Conservation (phyloP, 2,329 filamentous ascomycete species). For the Penicillium griseofulvum region DNA sequence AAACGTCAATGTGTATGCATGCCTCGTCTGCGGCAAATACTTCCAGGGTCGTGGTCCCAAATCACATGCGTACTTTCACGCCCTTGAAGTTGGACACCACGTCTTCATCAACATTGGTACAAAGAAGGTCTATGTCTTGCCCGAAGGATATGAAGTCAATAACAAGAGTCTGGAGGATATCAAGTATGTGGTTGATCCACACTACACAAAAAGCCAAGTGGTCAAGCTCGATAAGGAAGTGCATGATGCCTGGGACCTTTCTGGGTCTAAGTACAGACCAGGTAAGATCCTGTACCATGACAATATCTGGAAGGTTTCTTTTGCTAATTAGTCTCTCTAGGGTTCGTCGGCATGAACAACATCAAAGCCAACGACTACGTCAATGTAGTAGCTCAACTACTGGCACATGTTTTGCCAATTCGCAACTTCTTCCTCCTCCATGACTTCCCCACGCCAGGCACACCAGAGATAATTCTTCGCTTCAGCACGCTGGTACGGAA, state of each 20-base stretch:
- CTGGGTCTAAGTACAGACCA: conserved; percentile 81
- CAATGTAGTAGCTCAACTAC: conserved; percentile 88
- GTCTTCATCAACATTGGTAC: conserved; percentile 94
- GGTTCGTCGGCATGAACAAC: conserved; percentile 99
- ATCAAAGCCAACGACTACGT: conserved; percentile 99
- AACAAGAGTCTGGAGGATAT: conserved; percentile 96
- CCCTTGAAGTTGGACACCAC: conserved; percentile 91
- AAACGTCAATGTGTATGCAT: conserved; percentile 98
- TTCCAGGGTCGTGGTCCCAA: conserved; percentile 91
- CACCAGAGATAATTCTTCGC: conserved; percentile 78
- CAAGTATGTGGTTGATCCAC: conserved; percentile 93
- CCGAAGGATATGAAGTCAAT: conserved; percentile 94
- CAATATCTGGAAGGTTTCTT: neutral
- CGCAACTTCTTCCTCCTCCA: conserved; percentile 91
- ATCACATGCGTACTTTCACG: conserved; percentile 96
- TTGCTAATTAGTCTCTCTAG: conserved; percentile 23
- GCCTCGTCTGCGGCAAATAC: conserved; percentile 95
- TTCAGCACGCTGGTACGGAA: conserved; percentile 90
- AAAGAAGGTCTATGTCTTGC: conserved; percentile 56
- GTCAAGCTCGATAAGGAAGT: conserved; percentile 68
- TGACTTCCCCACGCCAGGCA: conserved; percentile 62
- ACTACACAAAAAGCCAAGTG: conserved; percentile 77
- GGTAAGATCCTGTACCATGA: conserved; percentile 39
- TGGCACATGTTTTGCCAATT: conserved; percentile 84
- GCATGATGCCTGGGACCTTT: conserved; percentile 68